Evolutionary conservation across 2,329 filamentous ascomycete species (phyloP).

Genomic region (Fusarium sororula): DNA sequence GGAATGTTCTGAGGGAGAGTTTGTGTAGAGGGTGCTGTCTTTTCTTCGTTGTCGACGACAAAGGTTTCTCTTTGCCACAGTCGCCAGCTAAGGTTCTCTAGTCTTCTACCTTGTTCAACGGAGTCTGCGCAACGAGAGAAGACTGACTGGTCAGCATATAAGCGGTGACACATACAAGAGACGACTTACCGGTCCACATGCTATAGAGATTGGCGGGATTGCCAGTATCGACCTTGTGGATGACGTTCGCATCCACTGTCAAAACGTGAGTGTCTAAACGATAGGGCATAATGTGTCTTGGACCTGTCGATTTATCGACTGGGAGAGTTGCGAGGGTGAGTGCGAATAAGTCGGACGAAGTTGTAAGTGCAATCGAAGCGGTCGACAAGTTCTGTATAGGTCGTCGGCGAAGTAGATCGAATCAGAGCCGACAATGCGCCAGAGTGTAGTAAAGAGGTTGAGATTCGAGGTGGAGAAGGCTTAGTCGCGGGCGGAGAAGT

Average conservation of each 20-base stretch:
- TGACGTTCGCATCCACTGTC: constrained; percentile 88
- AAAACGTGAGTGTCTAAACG: constrained; percentile 85
- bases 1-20: constrained; percentile 62
- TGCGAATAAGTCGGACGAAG: constrained; percentile 10
- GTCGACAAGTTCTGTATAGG: constrained; percentile 2
- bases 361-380: constrained; percentile 14
- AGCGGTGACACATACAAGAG: not conserved
- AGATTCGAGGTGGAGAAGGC: constrained; percentile 3
- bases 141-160: constrained; percentile 64
- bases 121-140: constrained; percentile 95
- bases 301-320: constrained; percentile 48
- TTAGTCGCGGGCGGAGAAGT: constrained; percentile 9
- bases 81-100: constrained; percentile 96
- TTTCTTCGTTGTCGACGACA: constrained; percentile 77
- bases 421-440: constrained; percentile 34
- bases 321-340: constrained; percentile 41
- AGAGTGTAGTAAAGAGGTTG: constrained; percentile 12
- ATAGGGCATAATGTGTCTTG: constrained; percentile 75
- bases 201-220: constrained; percentile 94
- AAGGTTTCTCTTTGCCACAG: constrained; percentile 85
- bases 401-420: constrained; percentile 35
- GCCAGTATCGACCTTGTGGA: constrained; percentile 93
- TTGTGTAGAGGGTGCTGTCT: constrained; percentile 55
- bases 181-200: constrained; percentile 92
- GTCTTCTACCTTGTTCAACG: constrained; percentile 87